Conservation (phyloP, 2,329 filamentous ascomycete genomes). For the Pseudogymnoascus destructans region DNA sequence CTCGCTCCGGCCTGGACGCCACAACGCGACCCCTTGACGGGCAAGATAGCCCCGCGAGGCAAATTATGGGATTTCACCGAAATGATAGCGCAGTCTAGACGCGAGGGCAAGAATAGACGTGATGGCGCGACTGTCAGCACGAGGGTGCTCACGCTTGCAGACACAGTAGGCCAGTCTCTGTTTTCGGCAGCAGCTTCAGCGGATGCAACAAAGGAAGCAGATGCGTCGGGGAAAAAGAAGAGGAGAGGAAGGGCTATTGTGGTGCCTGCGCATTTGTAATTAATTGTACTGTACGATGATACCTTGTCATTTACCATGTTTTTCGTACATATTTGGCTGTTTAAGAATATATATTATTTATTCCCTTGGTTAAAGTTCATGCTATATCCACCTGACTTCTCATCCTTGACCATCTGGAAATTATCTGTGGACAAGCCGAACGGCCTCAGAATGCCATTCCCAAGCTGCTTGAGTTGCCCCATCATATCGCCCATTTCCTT, state of each 20-base stretch:
- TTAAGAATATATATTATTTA: conserved; percentile 17
- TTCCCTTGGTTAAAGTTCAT: conserved; percentile 58
- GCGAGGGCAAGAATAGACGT: conserved; percentile 92
- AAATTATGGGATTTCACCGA: conserved; percentile 87
- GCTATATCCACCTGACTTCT: conserved; percentile 80
- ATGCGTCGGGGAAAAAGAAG: conserved; percentile 35
- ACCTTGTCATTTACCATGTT: not conserved
- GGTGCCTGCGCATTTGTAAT: conserved; percentile 37
- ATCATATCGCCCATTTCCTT: conserved; percentile 93
- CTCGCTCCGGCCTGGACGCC: conserved; percentile 67
- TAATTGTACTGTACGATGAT: not conserved
- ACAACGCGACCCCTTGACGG: conserved; percentile 46
- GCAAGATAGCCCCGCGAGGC: conserved; percentile 53
- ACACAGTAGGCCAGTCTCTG: conserved; percentile 55
- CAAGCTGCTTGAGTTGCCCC: conserved; percentile 84
- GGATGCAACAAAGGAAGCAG: conserved; percentile 35
- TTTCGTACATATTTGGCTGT: not conserved
- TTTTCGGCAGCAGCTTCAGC: conserved; percentile 44
- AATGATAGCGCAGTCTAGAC: conserved; percentile 64
- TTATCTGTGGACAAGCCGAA: conserved; percentile 91
- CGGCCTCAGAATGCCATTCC: conserved; percentile 81
- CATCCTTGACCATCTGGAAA: conserved; percentile 87
- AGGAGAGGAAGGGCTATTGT: conserved; percentile 35
- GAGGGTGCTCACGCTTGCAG: conserved; percentile 65
- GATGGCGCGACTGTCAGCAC: conserved; percentile 81